phyloP scores from a whole-genome alignment of 2,329 filamentous ascomycete species.

The Fusarium albosuccineum region DNA sequence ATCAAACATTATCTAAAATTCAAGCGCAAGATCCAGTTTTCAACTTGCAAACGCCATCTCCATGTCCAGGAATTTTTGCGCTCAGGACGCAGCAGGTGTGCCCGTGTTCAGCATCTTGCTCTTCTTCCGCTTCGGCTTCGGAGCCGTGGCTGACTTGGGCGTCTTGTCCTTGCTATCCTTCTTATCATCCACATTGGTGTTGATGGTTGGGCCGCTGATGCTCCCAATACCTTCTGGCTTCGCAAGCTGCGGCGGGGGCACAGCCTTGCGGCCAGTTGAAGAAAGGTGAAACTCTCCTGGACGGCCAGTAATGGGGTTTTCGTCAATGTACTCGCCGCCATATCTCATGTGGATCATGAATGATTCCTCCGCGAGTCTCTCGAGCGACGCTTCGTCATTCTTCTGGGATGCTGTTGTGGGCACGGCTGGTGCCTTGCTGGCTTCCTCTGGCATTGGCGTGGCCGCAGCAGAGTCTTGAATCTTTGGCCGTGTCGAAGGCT shows the following conservation, averaged over 20 bases:
- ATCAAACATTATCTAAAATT: conserved; percentile 39
- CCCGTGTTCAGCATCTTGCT: conserved; percentile 58
- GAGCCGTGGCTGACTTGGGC: conserved; percentile 55
- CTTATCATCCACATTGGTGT: conserved; percentile 59
- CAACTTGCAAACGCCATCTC: conserved; percentile 18
- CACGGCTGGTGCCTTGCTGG: conserved; percentile 40
- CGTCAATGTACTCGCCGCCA: conserved; percentile 75
- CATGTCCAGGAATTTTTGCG: neutral
- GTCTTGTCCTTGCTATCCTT: conserved; percentile 63
- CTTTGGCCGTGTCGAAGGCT: conserved; percentile 45
- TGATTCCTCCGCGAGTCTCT: conserved; percentile 69
- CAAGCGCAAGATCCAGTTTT: conserved; percentile 2
- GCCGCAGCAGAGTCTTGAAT: conserved; percentile 59
- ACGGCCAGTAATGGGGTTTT: conserved; percentile 75
- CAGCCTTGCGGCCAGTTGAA: conserved; percentile 68
- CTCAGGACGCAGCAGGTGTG: conserved; percentile 51
- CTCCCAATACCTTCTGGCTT: conserved; percentile 51
- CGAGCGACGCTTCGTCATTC: conserved; percentile 56
- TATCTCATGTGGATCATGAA: conserved; percentile 69
- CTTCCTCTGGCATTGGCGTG: conserved; percentile 62
- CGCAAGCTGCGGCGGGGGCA: conserved; percentile 49
- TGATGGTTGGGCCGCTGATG: conserved; percentile 53
- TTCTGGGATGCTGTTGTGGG: conserved; percentile 49
- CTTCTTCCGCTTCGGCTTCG: conserved; percentile 63
- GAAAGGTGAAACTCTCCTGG: conserved; percentile 75